Evolutionary conservation across 257 asterid genomes (phyloP).

Genomic region (Solanum acaule): DNA sequence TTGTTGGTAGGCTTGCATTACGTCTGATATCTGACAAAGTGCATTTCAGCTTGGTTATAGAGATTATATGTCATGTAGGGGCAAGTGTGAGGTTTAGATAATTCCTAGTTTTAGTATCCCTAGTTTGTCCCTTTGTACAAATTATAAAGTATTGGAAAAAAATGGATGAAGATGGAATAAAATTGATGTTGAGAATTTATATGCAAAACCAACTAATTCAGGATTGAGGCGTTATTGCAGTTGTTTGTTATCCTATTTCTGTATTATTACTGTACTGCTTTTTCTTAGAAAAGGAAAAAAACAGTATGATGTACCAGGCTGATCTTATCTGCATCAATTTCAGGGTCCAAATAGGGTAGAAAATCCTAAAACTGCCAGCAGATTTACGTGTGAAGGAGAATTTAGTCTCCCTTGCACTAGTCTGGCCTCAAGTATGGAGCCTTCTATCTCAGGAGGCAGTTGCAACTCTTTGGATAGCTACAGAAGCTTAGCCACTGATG

Average conservation of each 20-base stretch:
- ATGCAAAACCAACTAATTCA: not conserved
- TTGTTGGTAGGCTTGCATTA: not conserved
- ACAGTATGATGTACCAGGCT: not conserved
- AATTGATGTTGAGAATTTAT: not conserved
- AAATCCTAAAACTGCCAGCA: slow-evolving; percentile 19
- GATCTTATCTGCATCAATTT: not conserved
- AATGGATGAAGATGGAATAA: not conserved
- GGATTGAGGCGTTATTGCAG: not conserved
- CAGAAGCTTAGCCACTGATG: slow-evolving; percentile 36
- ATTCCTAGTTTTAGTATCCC: not conserved
- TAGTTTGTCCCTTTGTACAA: not conserved
- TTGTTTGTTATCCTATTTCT: not conserved
- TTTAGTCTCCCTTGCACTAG: slow-evolving; percentile 24
- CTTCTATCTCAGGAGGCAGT: slow-evolving; percentile 55
- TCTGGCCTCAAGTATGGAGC: slow-evolving; percentile 41
- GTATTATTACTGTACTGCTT: not conserved
- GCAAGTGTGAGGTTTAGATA: not conserved
- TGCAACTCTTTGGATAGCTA: slow-evolving; percentile 45
- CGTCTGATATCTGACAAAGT: not conserved
- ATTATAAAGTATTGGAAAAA: not conserved
- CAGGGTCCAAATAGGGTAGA: slow-evolving; percentile 38
- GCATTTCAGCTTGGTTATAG: not conserved
- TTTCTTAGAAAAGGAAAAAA: not conserved
- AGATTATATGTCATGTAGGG: not conserved
- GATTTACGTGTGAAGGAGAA: slow-evolving; percentile 23